Base-by-base conservation (phyloP, 306 rosid species). In the Mucuna pruriens region DNA sequence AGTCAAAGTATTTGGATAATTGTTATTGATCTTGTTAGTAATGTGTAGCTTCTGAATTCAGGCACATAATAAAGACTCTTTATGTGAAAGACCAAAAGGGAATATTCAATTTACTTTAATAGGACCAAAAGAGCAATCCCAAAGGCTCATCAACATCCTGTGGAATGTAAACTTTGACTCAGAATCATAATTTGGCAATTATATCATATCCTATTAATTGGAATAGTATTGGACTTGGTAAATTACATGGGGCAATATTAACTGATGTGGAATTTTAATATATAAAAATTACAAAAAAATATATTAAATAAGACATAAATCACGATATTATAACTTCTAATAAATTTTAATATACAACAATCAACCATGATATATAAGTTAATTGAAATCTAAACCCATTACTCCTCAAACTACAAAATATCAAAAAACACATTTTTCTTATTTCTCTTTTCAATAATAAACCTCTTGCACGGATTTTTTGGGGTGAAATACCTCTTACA, bases 101-200 rank as follows among this genome's bases (percentile, higher is more conserved):
- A 7, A 4, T 40, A 51, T 71, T 70, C 23, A 49, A 36, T 48
- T 81, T 40, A 67, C 7, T 22, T 33, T 10, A 73, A 64, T 33
- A 40, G 31, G 22, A 64, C 52, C n/a, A 33, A 20, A 52, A 63
- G 29, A 9, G 22, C 13, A 74, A 74, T 38, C 25, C 62, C 67
- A 74, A 60, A 34, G 12, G 19, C 19, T 63, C 58, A 71, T 39
- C 82, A 60, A 62, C 26, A 62, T 49, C 54, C 7, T 71, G 22
- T 45, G 58, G 77, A 69, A 48, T 67, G 31, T 20, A 74, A 68
- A 60, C 33, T 42, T 75, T 46, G 75, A 83, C 79, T 40, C 17
- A 51, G 44, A 71, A 11, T 49, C 45, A n/a, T 60, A 70, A 33
- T 42, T 44, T 75, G 58, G 78, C 58, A 44, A 33, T 42, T 42